phyloP scores from a whole-genome alignment of 176 grass and related monocot species.

The Rhynchospora breviuscula region DNA sequence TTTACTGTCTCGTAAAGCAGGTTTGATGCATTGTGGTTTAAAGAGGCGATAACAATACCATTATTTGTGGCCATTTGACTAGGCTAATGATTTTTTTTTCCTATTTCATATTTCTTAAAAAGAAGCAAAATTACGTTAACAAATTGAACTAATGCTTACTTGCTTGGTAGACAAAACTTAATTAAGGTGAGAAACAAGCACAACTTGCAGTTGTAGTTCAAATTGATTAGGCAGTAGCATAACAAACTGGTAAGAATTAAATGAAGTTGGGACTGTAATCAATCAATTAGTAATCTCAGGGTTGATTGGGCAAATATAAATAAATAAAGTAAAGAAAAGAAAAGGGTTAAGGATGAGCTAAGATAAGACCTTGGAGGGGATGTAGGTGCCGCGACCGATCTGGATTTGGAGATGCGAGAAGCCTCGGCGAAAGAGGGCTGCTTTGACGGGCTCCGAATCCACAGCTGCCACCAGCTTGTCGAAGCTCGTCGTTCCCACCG shows the following conservation, averaged over 20 bases:
- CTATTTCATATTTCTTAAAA: too few species aligned
- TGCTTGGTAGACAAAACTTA: not conserved
- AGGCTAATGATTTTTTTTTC: too few species aligned
- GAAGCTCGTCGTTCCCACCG: conserved; percentile 77
- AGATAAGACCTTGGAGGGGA: conserved; percentile 40
- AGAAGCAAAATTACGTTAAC: not conserved
- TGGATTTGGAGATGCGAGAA: conserved; percentile 62
- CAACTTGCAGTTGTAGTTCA: not conserved
- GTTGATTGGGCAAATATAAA: not conserved
- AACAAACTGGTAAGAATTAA: not conserved
- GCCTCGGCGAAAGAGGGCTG: conserved; percentile 47
- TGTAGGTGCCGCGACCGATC: conserved; percentile 52
- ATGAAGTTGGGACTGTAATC: not conserved
- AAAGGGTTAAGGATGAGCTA: too few species aligned
- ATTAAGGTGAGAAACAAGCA: too few species aligned
- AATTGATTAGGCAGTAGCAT: not conserved
- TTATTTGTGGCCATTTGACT: not conserved
- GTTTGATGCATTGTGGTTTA: too few species aligned
- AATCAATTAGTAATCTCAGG: not conserved
- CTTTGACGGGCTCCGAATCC: conserved; percentile 49
- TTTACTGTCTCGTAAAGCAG: not conserved
- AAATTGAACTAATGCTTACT: not conserved
- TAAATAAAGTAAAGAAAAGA: too few species aligned
- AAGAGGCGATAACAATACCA: not conserved
- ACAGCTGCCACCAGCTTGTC: conserved; percentile 58